Evolutionary conservation across 495 filamentous ascomycete genomes (phyloP), one percentile per base, ranked within the genome.

Genomic region (Halenospora varia): DNA sequence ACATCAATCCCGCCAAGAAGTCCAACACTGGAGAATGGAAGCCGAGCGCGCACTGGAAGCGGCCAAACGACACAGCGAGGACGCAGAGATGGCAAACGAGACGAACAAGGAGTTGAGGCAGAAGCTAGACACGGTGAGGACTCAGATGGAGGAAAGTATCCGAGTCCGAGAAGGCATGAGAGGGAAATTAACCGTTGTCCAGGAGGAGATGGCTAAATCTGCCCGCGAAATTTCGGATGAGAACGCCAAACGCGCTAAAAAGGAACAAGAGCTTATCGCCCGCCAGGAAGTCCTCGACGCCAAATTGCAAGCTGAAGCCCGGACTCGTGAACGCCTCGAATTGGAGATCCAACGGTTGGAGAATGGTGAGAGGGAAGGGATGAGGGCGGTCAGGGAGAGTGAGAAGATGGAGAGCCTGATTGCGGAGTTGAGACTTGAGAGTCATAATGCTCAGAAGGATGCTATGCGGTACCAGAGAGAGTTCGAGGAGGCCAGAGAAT

Each of bases 131-230:
- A 59, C 19, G 45, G 17, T 68, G 35, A 66, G 61, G 57, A 63
- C 55, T 41, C 89, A 96, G 64, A 82, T 96, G 50, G 86, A 96
- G 71, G 92, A 97, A 70, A 89, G 86, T 68, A 83, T 89, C 67
- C 81, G 84, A 59, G 79, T 88, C 59, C 85, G 90, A 51, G 88
- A 92, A 62, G 81, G 76, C 63, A 87, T 96, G 74, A 83, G 88
- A 60, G 77, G 78, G 65, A 93, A 92, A 68, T 86, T 96, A 64
- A 82, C 91, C 62, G 80, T 78, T 52, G 72, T 97, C 48, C 91
- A 96, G 72, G 81, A 88, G 61, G 89, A 96, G 54, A 90, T 97
- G 86, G 80, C 83, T 10, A 76, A 73, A 51, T 84, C 88, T n/a
- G 85, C 87, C 53, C 77, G 79, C 44, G 86, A 95, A 51, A 83